phyloP scores from a whole-genome alignment of 331 rosid genomes.

The Spiraea crenata region DNA sequence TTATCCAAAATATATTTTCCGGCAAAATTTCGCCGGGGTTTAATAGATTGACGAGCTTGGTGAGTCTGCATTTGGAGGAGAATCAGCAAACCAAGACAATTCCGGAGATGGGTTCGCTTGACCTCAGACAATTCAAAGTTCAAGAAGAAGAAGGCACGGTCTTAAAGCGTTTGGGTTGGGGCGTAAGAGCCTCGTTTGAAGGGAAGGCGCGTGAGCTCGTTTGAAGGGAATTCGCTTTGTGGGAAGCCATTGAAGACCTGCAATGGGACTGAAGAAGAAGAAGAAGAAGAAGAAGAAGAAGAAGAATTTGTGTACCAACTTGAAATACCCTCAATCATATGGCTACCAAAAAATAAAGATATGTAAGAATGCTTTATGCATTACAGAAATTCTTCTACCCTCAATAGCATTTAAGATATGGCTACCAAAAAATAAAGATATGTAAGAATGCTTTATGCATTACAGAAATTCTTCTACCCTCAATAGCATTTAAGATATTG shows the following conservation, averaged over 20 bases:
- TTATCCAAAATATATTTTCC: constrained; percentile 53
- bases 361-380: too few species aligned
- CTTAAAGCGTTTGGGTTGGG: constrained; percentile 52
- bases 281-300: too few species aligned
- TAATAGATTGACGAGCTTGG: constrained; percentile 50
- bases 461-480: too few species aligned
- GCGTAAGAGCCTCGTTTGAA: constrained; percentile 31
- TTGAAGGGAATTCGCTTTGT: constrained; percentile 65
- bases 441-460: too few species aligned
- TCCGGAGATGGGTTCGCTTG: constrained; percentile 45
- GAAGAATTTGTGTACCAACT: constrained; percentile 44
- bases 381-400: too few species aligned
- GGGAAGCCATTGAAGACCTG: constrained; percentile 69
- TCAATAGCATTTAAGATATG: too few species aligned
- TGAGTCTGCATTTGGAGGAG: constrained; percentile 48
- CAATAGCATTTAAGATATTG: too few species aligned
- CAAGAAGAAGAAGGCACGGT: constrained; percentile 63
- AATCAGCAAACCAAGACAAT: constrained; percentile 57
- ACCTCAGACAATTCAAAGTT: constrained; percentile 58
- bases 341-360: too few species aligned
- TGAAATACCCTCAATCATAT: too few species aligned
- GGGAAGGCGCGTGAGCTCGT: too few species aligned
- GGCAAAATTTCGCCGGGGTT: constrained; percentile 63
- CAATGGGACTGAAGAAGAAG: constrained; percentile 31
- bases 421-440: too few species aligned